These are phyloP conservation scores for Fraxinus floribunda DNA, from an alignment of 305 asterid genomes.

Conservation along the genomic window DNA sequence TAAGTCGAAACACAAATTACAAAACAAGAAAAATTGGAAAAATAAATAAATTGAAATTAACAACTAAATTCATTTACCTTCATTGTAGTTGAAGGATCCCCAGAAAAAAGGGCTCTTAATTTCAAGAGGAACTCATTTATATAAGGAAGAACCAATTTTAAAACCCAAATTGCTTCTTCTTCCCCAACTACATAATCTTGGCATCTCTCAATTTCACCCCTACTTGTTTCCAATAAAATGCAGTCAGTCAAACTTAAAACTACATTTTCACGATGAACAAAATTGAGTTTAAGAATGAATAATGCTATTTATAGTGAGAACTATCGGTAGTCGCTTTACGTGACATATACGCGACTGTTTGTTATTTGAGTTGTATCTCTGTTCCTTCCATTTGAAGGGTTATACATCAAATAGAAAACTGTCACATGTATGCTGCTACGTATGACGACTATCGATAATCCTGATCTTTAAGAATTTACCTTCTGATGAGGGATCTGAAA, in stretches of 20 bases:
- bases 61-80: conserved; percentile 44
- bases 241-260: conserved; percentile 14
- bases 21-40: background rate
- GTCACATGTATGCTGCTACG: background rate
- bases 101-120: conserved; percentile 84
- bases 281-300: background rate
- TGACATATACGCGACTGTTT: no score
- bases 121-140: conserved; percentile 69
- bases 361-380: background rate
- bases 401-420: no score
- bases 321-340: no score
- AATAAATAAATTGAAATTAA: background rate
- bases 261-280: background rate
- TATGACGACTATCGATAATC: no score
- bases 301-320: background rate
- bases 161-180: conserved; percentile 74
- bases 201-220: conserved; percentile 35
- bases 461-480: conserved; percentile 30
- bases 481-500: conserved; percentile 48
- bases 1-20: background rate
- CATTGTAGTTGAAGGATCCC: conserved; percentile 93
- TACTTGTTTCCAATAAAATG: background rate
- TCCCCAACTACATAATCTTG: conserved; percentile 65
- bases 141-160: conserved; percentile 61
- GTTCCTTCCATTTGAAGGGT: no score